Base-by-base conservation (phyloP, 768 basidiomycete genomes). In the Tremella yokohamensis region DNA sequence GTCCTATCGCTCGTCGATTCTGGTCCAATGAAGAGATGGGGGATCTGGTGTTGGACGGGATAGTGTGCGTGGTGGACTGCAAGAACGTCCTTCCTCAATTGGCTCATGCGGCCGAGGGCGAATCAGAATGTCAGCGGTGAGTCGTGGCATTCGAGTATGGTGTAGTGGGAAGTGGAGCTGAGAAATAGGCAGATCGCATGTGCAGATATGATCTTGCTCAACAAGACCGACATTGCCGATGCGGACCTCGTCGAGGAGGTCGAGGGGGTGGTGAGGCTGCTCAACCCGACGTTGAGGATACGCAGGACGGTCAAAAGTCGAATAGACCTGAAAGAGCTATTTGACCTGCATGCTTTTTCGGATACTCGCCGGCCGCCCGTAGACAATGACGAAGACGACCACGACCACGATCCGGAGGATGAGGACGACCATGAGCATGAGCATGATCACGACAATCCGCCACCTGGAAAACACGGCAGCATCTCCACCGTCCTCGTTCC, bases 61-160 rank as follows among this genome's bases (percentile, higher is more conserved):
- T 98, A 0, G 84, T 96, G 8, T 92, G 90, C 62, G 88, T 98
- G 12, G 88, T 96, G 0, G 93, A 96, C 69, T 89, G 87, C 3
- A 83, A 87, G 16, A 94, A 91, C 76, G 89, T 89, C 0, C 71
- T 34, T 11, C 29, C 29, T 4, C 29, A 34, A 11, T 11, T 34
- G 29, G 29, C 29, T 11, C 29, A 34, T 34, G 29, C 29, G 29
- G 29, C 29, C 11, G 29, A 34, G 29, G 29, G 29, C 29, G 29
- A 34, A 11, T 34, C 29, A 11, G 29, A 34, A 11, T 34, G 29
- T 34, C 29, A 34, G 29, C 29, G 29, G 29, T 34, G 29, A 34
- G 29, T 34, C 29, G 11, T 34, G 6, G 29, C 11, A n/a, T n/a
- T n/a, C n/a, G n/a, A n/a, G n/a, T n/a, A n/a, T n/a, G n/a, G n/a